Evolutionary conservation across 345 rosid species (phyloP), one percentile per base, ranked within the genome.

Genomic region (Euphorbia lathyris): DNA sequence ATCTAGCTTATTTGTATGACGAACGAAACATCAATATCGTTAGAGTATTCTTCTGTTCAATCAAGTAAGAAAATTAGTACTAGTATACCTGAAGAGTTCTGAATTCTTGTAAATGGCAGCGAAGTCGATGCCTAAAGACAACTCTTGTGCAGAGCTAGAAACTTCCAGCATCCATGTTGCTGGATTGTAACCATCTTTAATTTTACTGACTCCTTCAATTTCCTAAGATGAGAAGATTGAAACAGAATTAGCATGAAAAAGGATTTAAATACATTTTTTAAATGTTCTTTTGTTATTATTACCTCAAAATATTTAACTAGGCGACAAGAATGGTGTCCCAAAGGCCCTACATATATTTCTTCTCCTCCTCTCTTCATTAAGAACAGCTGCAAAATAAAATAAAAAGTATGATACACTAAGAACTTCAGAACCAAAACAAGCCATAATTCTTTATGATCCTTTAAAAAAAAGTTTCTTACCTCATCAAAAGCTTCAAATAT

Each of bases 401-500:
- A 26, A 8, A 43, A 20, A 66, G 7, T n/a, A 32, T 10, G 43
- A 61, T 34, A 67, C 4, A 63, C 5, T 20, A 38, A 53, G 16
- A 30, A 57, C 25, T 19, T 43, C 36, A 16, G 16, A 34, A 51
- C 43, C 16, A 47, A 7, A 23, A 11, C 7, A 72, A 30, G 26
- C 9, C 8, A 14, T 1, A 2, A 43, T 14, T 22, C 9, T 13
- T 36, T 7, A 23, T 19, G 9, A 30, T 45, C 47, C 52, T 47
- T 42, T n/a, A 20, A 47, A 36, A 6, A n/a, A 8, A 27, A 14
- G 4, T n/a, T 67, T 36, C 72, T 63, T 61, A 89, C 97, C 93
- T 91, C 98, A 77, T 93, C 96, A 53, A 91, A 93, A n/a, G 97
- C 86, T 83, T 93, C 98, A 26, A 93, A 93, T 22, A 93, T 88